These are phyloP conservation scores for Fusarium graminum DNA, from an alignment of 2,329 filamentous ascomycete genomes.

Conservation along the genomic window DNA sequence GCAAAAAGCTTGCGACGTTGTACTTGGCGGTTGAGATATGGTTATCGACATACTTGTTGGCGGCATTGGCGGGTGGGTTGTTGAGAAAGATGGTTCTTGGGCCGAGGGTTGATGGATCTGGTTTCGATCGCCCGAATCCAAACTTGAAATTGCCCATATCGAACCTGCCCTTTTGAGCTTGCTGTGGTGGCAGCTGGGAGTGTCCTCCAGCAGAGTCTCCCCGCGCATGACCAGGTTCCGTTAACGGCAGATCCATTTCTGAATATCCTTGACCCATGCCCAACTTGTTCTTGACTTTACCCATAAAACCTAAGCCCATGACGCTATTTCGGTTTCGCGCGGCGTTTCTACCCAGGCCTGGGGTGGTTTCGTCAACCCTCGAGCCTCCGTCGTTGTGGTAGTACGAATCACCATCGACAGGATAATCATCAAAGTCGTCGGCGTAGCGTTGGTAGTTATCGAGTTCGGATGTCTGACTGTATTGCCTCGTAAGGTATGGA, in stretches of 20 bases:
- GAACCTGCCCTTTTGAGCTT: constrained; percentile 62
- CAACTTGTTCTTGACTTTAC: constrained; percentile 88
- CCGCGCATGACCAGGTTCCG: constrained; percentile 72
- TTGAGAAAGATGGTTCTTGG: constrained; percentile 95
- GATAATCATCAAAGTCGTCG: constrained; percentile 85
- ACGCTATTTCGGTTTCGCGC: constrained; percentile 89
- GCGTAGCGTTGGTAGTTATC: constrained; percentile 94
- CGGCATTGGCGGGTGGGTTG: constrained; percentile 91
- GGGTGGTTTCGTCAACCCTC: constrained; percentile 67
- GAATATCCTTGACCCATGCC: constrained; percentile 92
- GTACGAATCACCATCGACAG: constrained; percentile 81
- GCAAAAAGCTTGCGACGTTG: constrained; percentile 91
- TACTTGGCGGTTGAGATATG: constrained; percentile 98
- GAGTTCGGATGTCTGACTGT: constrained; percentile 83
- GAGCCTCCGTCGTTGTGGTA: constrained; percentile 85
- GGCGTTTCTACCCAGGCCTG: constrained; percentile 57
- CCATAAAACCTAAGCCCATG: constrained; percentile 84
- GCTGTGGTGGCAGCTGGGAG: constrained; percentile 55
- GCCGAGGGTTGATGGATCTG: constrained; percentile 90
- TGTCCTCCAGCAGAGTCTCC: constrained; percentile 56
- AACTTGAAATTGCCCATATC: constrained; percentile 88
- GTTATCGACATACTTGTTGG: constrained; percentile 94
- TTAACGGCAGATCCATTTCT: constrained; percentile 97
- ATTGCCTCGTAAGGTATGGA: constrained; percentile 66
- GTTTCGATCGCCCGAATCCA: constrained; percentile 85